Conservation (phyloP, 768 basidiomycete species). For the Suillus hirtellus region DNA sequence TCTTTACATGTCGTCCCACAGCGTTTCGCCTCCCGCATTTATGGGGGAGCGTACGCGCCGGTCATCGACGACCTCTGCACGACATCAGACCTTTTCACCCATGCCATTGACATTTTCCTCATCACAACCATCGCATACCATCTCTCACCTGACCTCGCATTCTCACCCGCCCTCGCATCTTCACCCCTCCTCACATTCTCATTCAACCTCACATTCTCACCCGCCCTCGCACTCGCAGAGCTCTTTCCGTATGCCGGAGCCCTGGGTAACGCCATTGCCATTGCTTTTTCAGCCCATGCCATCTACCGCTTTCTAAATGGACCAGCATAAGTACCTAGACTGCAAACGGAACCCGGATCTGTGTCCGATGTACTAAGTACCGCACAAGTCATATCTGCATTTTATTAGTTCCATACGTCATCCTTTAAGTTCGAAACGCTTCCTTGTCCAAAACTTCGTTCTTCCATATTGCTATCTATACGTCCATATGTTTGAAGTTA, state of each 20-base stretch:
- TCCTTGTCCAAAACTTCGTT: not conserved
- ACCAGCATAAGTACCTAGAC: constrained; percentile 2
- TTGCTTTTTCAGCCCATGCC: constrained; percentile 5
- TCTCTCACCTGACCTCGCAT: not conserved
- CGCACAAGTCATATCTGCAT: not conserved
- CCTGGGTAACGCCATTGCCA: constrained; percentile 19
- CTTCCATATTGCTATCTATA: constrained; percentile 6
- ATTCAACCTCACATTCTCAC: not conserved
- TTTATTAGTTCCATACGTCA: not conserved
- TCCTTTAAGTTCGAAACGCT: not conserved
- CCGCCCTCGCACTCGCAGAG: constrained; percentile 11
- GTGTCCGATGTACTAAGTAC: no score
- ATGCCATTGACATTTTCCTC: not conserved
- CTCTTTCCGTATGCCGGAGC: constrained; percentile 27
- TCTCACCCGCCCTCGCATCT: not conserved
- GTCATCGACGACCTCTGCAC: constrained; percentile 16
- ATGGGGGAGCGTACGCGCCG: constrained; percentile 11
- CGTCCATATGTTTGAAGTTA: constrained; percentile 1
- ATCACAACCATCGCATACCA: constrained; percentile 7
- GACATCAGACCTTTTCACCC: not conserved
- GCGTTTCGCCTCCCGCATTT: not conserved
- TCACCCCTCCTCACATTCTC: constrained; percentile 2
- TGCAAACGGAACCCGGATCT: not conserved
- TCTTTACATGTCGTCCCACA: not conserved
- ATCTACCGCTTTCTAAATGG: constrained; percentile 16